Conservation (phyloP, 108 stramenopile genomes). For the Pseudonitzschia multistriata region DNA sequence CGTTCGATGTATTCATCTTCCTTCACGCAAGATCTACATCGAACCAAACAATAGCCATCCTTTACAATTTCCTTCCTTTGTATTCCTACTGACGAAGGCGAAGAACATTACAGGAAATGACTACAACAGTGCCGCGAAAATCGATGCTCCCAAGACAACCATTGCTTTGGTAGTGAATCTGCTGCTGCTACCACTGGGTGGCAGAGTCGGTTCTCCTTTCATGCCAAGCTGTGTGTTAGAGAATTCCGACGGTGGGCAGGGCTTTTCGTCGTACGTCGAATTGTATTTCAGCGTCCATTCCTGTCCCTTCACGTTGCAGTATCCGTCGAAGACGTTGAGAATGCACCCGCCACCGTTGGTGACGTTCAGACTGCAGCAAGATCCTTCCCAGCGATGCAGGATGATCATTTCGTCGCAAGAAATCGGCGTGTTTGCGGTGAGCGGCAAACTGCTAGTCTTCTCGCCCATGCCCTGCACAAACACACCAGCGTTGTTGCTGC, state of each 20-base stretch:
- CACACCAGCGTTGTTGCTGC: too few species aligned
- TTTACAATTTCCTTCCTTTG: too few species aligned
- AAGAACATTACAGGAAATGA: too few species aligned
- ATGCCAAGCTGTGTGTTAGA: background rate
- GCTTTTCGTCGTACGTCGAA: background rate
- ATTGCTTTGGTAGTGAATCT: too few species aligned
- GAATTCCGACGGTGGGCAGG: slow-evolving; percentile 1
- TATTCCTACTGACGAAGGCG: too few species aligned
- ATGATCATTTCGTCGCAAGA: slow-evolving; percentile 10
- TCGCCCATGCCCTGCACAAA: background rate
- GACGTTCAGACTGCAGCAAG: slow-evolving; percentile 11
- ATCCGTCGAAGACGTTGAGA: slow-evolving; percentile 10
- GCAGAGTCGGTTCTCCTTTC: background rate
- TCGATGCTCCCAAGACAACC: too few species aligned
- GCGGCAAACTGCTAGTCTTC: background rate
- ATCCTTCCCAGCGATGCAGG: background rate
- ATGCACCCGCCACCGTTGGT: slow-evolving; percentile 17
- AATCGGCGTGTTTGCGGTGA: background rate
- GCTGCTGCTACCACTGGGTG: too few species aligned
- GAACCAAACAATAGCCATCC: too few species aligned
- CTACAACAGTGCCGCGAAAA: too few species aligned
- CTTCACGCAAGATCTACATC: too few species aligned
- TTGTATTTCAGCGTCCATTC: background rate
- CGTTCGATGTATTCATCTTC: too few species aligned
- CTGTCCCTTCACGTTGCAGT: slow-evolving; percentile 11